Base-by-base conservation (phyloP, 2,329 filamentous ascomycete genomes). In the Fusarium scirpi region DNA sequence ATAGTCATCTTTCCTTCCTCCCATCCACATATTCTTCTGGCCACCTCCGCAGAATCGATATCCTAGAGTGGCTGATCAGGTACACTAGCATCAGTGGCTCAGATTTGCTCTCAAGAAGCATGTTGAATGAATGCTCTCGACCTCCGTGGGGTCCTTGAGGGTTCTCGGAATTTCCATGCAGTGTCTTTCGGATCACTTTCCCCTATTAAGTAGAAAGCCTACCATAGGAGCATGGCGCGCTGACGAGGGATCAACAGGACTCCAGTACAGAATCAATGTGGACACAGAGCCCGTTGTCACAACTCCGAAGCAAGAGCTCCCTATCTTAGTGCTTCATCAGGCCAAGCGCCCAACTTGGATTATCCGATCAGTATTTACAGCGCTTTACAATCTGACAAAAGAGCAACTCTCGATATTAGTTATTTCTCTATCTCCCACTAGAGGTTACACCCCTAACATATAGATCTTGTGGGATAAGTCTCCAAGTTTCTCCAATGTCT, bases 401-500 rank as follows among this genome's bases (percentile, higher is more conserved):
- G 32, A 34, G 32, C 32, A 34, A 18, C 8, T 9, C 16, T 34
- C 16, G 32, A 16, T 34, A 18, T 34, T 34, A 18, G 16, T 15
- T 34, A 15, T 32, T 7, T 38, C 34, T 38, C 10, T n/a, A 38
- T 38, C 18, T 38, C 34, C 18, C 34, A 38, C 34, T n/a, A 38
- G 34, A 38, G 34, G 6, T 38, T 38, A 38, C 34, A 38, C 18
- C 32, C 16, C 11, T 12, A 40, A 27, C 4, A 44, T 25, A 27
- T 41, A 20, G 32, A 25, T 51, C 9, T 25, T 51, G 10, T 38
- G 12, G 29, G 11, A 18, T 27, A 45, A 38, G 9, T 25, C 25
- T 51, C 58, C 44, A 57, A 48, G 40, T 57, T 58, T 29, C 58
- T 63, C 65, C 34, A 62, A 58, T 51, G 47, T 74, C 29, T 60